Percentiles rank a stretch among this genome's conserved stretches.
Evolutionary conservation across 2,329 filamentous ascomycete genomes (phyloP).

Genomic region (Didymella pomorum): DNA sequence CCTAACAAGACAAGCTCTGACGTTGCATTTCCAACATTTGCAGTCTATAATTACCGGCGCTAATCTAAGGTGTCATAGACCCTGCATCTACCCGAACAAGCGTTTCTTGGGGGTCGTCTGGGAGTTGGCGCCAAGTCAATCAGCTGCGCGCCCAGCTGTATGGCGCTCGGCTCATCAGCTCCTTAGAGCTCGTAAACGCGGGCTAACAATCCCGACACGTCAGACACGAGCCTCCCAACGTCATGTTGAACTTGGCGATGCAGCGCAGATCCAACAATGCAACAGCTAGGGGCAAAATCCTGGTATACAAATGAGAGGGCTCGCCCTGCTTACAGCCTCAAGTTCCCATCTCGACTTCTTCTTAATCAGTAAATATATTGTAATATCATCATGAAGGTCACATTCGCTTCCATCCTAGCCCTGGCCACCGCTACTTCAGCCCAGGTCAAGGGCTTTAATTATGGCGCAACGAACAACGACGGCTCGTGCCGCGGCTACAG

Average conservation of each 20-base stretch:
- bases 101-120: constrained; percentile 6
- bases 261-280: constrained; percentile 5
- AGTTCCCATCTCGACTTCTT: not conserved
- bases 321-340: not conserved
- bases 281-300: constrained; percentile 15
- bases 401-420: constrained; percentile 26
- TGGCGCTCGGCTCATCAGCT: constrained; percentile 14
- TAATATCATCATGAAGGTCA: constrained; percentile 24
- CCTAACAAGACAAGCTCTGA: constrained; percentile 5
- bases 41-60: constrained; percentile 6
- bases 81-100: constrained; percentile 10
- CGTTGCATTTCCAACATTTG: constrained; percentile 8
- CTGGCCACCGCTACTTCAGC: constrained; percentile 36
- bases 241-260: constrained; percentile 21
- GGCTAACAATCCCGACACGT: constrained; percentile 15
- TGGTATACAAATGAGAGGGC: constrained; percentile 6
- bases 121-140: constrained; percentile 13
- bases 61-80: constrained; percentile 2
- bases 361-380: constrained; percentile 15
- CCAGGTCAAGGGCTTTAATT: constrained; percentile 70
- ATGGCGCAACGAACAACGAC: constrained; percentile 68
- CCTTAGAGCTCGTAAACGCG: constrained; percentile 14
- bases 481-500: constrained; percentile 66
- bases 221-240: constrained; percentile 18
- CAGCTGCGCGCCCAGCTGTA: constrained; percentile 4